phyloP scores from a whole-genome alignment of 768 basidiomycete species.

The Lyophyllum decastes region DNA sequence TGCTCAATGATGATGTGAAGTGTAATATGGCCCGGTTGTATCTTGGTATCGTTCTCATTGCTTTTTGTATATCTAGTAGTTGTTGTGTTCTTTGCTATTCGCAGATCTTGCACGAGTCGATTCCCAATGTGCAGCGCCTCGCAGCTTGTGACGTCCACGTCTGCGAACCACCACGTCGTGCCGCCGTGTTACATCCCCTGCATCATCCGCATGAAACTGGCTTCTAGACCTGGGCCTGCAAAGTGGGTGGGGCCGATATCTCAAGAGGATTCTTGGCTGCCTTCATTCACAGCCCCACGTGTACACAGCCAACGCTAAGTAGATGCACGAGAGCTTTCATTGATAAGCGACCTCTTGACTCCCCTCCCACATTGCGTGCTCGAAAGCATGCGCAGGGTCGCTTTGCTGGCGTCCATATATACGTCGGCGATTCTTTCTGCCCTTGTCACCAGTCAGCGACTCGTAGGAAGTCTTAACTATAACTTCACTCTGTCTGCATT shows the following conservation, averaged over 20 bases:
- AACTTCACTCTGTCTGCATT: conserved; percentile 49
- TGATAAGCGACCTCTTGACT: neutral
- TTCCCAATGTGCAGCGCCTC: neutral
- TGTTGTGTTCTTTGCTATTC: conserved; percentile 2
- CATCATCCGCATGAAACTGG: neutral
- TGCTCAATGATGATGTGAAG: neutral
- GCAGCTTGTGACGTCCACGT: neutral
- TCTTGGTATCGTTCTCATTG: conserved; percentile 6
- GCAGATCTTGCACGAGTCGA: neutral
- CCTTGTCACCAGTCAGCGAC: neutral
- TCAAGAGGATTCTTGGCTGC: neutral
- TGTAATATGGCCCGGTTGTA: conserved; percentile 6
- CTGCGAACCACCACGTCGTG: neutral
- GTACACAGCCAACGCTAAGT: neutral
- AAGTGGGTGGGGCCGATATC: neutral
- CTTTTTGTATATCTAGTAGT: conserved; percentile 8
- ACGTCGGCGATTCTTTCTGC: neutral
- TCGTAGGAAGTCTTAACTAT: conserved; percentile 22
- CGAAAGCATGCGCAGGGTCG: neutral
- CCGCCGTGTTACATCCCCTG: neutral
- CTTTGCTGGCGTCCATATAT: neutral
- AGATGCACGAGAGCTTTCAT: neutral
- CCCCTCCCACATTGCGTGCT: neutral
- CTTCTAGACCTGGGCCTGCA: neutral
- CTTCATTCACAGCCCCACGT: neutral